Evolutionary conservation across 495 filamentous ascomycete genomes (phyloP).

Genomic region (Aspergillus indologenus): DNA sequence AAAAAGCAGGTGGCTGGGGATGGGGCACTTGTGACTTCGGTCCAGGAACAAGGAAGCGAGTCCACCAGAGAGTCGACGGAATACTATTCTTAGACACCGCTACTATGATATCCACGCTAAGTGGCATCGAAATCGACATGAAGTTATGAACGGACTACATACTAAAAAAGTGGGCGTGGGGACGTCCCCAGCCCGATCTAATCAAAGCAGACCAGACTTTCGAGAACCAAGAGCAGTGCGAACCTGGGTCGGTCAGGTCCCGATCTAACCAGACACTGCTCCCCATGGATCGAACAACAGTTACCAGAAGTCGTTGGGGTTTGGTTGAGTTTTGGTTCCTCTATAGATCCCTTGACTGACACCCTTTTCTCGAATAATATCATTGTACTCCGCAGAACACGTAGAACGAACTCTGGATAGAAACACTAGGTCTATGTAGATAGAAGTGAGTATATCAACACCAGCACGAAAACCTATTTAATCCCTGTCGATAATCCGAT

Average conservation of each 20-base stretch:
- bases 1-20: constrained; percentile 4
- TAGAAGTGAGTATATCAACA: too few species aligned
- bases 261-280: background rate
- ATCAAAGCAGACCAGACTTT: too few species aligned
- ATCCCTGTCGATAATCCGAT: background rate
- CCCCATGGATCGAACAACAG: background rate
- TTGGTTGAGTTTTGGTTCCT: background rate
- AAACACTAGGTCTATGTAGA: too few species aligned
- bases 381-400: too few species aligned
- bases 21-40: background rate
- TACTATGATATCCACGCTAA: background rate
- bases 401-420: too few species aligned
- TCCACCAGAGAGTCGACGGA: background rate
- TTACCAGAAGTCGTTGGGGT: background rate
- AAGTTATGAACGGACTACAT: too few species aligned
- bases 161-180: background rate
- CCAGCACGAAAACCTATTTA: background rate
- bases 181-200: too few species aligned
- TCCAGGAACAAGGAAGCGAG: constrained; percentile 2
- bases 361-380: too few species aligned
- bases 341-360: too few species aligned
- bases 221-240: too few species aligned
- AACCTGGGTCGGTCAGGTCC: too few species aligned
- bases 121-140: background rate
- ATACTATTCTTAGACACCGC: background rate